Evolutionary conservation across 2,329 filamentous ascomycete species (phyloP), one percentile per base, ranked within the genome.

Genomic region (Talaromyces funiculosus): DNA sequence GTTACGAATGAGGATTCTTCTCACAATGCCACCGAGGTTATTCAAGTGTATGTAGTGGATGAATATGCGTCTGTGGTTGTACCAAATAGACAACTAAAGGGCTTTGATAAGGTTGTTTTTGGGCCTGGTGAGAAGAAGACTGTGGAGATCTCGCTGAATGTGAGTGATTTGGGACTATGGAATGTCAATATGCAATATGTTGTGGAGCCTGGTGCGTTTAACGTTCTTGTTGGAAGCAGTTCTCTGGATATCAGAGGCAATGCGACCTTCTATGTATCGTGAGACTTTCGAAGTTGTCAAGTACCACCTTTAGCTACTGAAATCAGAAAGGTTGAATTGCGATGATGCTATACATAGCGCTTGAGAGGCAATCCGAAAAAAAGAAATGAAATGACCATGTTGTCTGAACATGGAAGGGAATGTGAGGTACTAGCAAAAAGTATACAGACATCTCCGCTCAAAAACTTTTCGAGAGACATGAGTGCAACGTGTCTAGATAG

Each of bases 151-250:
- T 77, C 81, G 18, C 67, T 86, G 20, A 68, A 79, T 31, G 77
- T 85, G 3, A 66, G 70, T 20, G 77, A 82, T 53, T 71, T 84
- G 64, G 83, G 83, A 0, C 67, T 86, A 7, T 86, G 84, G 84
- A 76, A 84, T 69, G 66, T 73, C 12, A 77, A 73, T 35, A 88
- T 90, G 85, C 75, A 86, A 71, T 90, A 90, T 71, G 86, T 89
- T 24, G 87, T 91, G 38, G 89, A 91, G 78, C 82, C 83, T 3
- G 88, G 88, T 1, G 81, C 86, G 42, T 91, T 90, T 70, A 73
- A 80, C 4, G 76, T 90, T 9, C 77, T 81, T 59, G 81, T 87
- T 16, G 88, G 87, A 2, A 73, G 74, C n/a, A 82, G 77, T 63
- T 72, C 71, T n/a, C 62, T 62, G 57, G 72, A 74, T 67, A 70